Evolutionary conservation across 495 filamentous ascomycete species (phyloP).

Genomic region (Thermothielavioides terrestris): DNA sequence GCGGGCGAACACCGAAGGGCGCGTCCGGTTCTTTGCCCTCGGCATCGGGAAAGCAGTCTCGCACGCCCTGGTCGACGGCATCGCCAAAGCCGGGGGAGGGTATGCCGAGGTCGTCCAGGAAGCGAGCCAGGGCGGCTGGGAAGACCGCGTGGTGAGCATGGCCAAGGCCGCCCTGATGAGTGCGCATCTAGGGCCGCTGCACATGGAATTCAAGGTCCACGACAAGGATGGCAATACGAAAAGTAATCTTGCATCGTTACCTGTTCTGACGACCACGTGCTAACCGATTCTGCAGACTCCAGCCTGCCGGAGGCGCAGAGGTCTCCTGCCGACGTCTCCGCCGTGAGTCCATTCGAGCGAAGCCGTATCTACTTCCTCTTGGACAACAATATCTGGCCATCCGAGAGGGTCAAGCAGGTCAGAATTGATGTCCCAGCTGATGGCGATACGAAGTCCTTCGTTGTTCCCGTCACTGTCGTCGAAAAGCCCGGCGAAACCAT

Average conservation of each 20-base stretch:
- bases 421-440: not conserved
- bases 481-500: constrained; percentile 4
- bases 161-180: constrained; percentile 11
- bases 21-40: constrained; percentile 13
- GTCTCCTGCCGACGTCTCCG: constrained; percentile 11
- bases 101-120: constrained; percentile 12
- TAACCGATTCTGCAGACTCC: not conserved
- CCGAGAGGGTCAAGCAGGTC: not conserved
- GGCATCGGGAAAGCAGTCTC: constrained; percentile 13
- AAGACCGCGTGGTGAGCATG: constrained; percentile 14
- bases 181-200: constrained; percentile 11
- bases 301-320: not conserved
- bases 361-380: constrained; percentile 11
- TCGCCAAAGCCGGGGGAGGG: constrained; percentile 12
- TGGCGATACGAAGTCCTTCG: not conserved
- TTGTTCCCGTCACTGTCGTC: constrained; percentile 1
- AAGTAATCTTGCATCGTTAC: not conserved
- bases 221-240: not conserved
- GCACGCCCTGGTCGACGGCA: constrained; percentile 14
- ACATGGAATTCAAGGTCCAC: not conserved
- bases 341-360: constrained; percentile 5
- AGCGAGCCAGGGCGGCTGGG: constrained; percentile 9
- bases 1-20: constrained; percentile 2
- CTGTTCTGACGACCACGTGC: not conserved
- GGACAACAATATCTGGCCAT: not conserved